A percentile compares a stretch with the other conserved stretches of the same genome.
Conservation (phyloP, 768 basidiomycete species). For the Lepiota venenata region DNA sequence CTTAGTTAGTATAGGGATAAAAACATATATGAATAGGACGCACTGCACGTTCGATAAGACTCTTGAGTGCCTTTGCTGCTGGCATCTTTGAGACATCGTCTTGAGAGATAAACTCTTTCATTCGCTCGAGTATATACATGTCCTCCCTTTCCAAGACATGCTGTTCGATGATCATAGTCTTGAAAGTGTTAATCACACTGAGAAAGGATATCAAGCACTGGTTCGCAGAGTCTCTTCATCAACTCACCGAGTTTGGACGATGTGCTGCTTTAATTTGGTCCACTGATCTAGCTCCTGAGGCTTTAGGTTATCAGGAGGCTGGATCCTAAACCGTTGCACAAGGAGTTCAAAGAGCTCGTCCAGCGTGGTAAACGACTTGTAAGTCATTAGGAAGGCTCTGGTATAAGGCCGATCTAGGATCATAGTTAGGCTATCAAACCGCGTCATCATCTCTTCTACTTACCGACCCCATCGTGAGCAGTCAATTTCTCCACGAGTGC, state of each 20-base stretch:
- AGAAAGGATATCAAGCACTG: background rate
- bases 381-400: slow-evolving; percentile 93
- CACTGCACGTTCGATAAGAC: slow-evolving; percentile 78
- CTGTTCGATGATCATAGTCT: slow-evolving; percentile 83
- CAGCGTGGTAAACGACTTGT: slow-evolving; percentile 88
- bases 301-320: slow-evolving; percentile 65
- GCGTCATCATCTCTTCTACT: slow-evolving; percentile 18
- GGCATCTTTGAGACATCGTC: slow-evolving; percentile 61
- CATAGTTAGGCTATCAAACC: background rate
- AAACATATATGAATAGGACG: slow-evolving; percentile 25
- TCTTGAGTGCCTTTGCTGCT: slow-evolving; percentile 73
- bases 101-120: slow-evolving; percentile 74
- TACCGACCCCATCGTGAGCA: slow-evolving; percentile 84
- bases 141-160: slow-evolving; percentile 87
- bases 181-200: slow-evolving; percentile 89
- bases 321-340: slow-evolving; percentile 74
- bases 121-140: slow-evolving; percentile 71
- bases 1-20: slow-evolving; percentile 3
- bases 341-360: slow-evolving; percentile 83
- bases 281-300: slow-evolving; percentile 69
- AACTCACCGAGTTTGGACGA: slow-evolving; percentile 81
- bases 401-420: slow-evolving; percentile 70
- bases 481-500: slow-evolving; percentile 90
- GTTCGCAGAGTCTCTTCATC: background rate
- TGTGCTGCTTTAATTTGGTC: slow-evolving; percentile 80